Conservation (phyloP, 805 yeast genomes). For the Ogataea pignaliae region DNA sequence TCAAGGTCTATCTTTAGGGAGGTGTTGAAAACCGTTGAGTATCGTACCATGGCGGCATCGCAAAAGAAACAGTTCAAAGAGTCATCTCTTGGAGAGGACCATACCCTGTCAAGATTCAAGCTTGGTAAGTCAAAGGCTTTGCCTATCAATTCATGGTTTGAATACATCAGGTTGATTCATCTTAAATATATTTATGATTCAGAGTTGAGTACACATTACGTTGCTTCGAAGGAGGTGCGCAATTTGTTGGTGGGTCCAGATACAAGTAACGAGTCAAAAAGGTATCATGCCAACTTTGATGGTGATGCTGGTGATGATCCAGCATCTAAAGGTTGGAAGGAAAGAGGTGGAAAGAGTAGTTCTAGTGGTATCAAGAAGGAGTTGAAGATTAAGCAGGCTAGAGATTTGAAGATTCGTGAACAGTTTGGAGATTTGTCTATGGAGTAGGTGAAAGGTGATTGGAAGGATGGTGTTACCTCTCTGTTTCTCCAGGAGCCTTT, state of each 20-base stretch:
- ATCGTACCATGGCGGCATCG: constrained; percentile 25
- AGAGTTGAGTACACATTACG: constrained; percentile 47
- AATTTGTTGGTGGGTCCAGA: constrained; percentile 18
- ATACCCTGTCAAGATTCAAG: constrained; percentile 31
- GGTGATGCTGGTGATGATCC: constrained; percentile 3
- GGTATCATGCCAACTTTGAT: constrained; percentile 8
- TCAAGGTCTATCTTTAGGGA: constrained; percentile 59
- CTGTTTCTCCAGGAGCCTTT: no score
- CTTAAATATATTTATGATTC: constrained; percentile 49
- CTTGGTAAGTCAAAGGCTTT: constrained; percentile 42
- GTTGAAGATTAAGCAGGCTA: constrained; percentile 20
- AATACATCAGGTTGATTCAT: constrained; percentile 43
- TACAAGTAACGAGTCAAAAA: constrained; percentile 6
- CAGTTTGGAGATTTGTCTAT: constrained; percentile 20
- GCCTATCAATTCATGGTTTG: constrained; percentile 47
- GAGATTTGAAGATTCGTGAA: constrained; percentile 20
- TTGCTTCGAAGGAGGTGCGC: constrained; percentile 24
- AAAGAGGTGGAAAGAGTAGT: constrained; percentile 11
- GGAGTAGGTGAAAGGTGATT: constrained; percentile 1
- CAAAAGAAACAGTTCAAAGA: constrained; percentile 23
- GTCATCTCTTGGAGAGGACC: constrained; percentile 5
- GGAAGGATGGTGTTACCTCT: not conserved
- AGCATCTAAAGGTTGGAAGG: constrained; percentile 13
- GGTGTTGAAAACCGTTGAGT: constrained; percentile 43
- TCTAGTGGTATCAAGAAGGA: constrained; percentile 21